Evolutionary conservation across 495 filamentous ascomycete species (phyloP), one percentile per base, ranked within the genome.

Genomic region (Achaetomiella virescens): DNA sequence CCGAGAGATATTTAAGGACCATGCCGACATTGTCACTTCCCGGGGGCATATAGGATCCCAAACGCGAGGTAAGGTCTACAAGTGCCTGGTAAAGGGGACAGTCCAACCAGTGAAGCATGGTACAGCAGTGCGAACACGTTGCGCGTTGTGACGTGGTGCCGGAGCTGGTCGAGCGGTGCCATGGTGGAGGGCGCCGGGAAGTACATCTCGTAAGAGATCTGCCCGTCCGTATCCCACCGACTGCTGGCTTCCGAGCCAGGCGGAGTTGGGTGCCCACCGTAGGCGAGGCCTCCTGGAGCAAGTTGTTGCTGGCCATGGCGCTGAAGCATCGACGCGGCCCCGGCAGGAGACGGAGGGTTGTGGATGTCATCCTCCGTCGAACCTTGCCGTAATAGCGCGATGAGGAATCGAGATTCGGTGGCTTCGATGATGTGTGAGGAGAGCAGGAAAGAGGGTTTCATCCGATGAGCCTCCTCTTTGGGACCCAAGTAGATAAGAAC

Each of bases 111-210:
- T 0, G 82, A 76, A 31, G 77, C 74, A 25, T 77, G 69, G 46
- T 73, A 77, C 1, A 85, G 64, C n/a, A 84, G 66, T 2, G 81
- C 82, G 62, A 86, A 83, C 46, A 85, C 75, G 58, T 86, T 85
- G 38, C 83, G 73, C 6, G 82, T 85, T 1, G 83, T 81, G 52
- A 84, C 72, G 47, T 82, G 77, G 55, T 84, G 69, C 8, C 80
- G 70, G 11, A 81, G 62, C 20, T 72, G 66, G 6, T 80, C 79
- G 0, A 66, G 56, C 52, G 73, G 78, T 52, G 72, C 66, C 41
- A 72, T 48, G 38, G 75, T 74, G 15, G 70, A 58, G 6, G 76
- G 80, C 0, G 78, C 62, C 3, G 80, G 75, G 55, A 85, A 81
- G 64, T 75, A 81, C 55, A 86, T 75, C 60, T 80, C 76, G 58